These are phyloP conservation scores for Vigna reflexopilosa DNA, from an alignment of 306 rosid species.

Conservation along the genomic window DNA sequence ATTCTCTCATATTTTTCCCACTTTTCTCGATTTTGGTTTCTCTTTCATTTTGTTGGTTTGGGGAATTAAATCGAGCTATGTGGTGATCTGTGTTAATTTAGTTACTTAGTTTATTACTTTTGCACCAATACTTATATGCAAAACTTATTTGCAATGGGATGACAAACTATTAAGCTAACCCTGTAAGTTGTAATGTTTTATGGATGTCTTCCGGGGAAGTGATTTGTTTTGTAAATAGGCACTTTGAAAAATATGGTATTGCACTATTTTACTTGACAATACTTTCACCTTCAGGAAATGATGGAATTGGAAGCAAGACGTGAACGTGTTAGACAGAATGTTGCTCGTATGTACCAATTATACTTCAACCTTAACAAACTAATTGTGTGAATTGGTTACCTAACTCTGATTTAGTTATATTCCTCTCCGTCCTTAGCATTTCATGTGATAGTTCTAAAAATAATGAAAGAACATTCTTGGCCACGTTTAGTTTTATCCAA, in stretches of 20 bases:
- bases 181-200: background rate
- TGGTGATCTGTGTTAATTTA: slow-evolving; percentile 17
- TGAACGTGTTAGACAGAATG: slow-evolving; percentile 79
- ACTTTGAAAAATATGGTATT: background rate
- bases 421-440: slow-evolving; percentile 16
- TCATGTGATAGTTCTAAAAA: slow-evolving; percentile 33
- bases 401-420: slow-evolving; percentile 31
- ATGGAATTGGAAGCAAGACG: slow-evolving; percentile 85
- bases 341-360: slow-evolving; percentile 74
- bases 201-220: slow-evolving; percentile 22
- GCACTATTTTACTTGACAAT: slow-evolving; percentile 36
- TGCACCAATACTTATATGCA: background rate
- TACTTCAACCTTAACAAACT: slow-evolving; percentile 23
- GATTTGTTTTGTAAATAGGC: slow-evolving; percentile 6
- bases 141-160: slow-evolving; percentile 16
- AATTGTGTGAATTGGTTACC: slow-evolving; percentile 39
- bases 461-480: slow-evolving; percentile 15
- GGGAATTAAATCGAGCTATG: slow-evolving; percentile 13
- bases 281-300: slow-evolving; percentile 70
- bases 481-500: slow-evolving; percentile 25
- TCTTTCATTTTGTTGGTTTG: background rate
- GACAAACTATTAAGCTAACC: slow-evolving; percentile 16
- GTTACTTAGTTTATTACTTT: slow-evolving; percentile 8
- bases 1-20: background rate
- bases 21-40: slow-evolving; percentile 6